Evolutionary conservation across 192 early-diverging fungal species (phyloP).

Genomic region (Coemansia sp.): DNA sequence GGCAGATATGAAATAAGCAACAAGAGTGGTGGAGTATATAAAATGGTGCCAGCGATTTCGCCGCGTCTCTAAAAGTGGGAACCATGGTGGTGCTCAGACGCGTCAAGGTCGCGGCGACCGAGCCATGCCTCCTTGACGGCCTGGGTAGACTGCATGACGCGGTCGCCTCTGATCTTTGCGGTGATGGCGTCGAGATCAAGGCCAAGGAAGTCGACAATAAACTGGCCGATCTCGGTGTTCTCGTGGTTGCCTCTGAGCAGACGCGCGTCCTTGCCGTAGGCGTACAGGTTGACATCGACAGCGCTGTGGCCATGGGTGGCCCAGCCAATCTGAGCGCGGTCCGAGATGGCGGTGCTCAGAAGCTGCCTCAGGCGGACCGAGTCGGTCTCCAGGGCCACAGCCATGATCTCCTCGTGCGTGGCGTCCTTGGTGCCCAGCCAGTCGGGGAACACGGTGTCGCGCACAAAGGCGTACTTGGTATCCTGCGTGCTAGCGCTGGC

Average conservation of each 20-base stretch:
- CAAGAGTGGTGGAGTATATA: no score
- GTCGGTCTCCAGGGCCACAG: constrained; percentile 31
- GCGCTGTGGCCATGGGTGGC: constrained; percentile 91
- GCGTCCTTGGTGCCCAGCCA: constrained; percentile 72
- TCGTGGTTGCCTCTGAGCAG: constrained; percentile 76
- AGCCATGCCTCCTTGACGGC: constrained; percentile 33
- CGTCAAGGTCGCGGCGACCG: constrained; percentile 43
- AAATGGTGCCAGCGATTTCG: no score
- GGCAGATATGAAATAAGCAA: no score
- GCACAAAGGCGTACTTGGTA: constrained; percentile 38
- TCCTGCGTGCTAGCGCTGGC: not conserved
- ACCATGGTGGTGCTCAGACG: constrained; percentile 39
- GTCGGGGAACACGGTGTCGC: constrained; percentile 58
- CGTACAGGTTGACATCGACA: constrained; percentile 94
- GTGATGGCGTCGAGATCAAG: constrained; percentile 64
- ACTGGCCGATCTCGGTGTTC: constrained; percentile 80
- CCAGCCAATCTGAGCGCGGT: constrained; percentile 66
- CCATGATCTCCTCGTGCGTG: constrained; percentile 58
- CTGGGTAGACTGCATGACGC: constrained; percentile 25
- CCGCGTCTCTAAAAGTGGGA: no score
- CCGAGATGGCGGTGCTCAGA: constrained; percentile 53
- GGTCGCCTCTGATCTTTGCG: constrained; percentile 49
- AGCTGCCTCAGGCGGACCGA: constrained; percentile 47
- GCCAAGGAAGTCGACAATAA: constrained; percentile 58
- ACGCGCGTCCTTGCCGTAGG: constrained; percentile 63